These are phyloP conservation scores for Cenchrus americanus DNA, from an alignment of 176 grass and related monocot genomes.

Conservation along the genomic window DNA sequence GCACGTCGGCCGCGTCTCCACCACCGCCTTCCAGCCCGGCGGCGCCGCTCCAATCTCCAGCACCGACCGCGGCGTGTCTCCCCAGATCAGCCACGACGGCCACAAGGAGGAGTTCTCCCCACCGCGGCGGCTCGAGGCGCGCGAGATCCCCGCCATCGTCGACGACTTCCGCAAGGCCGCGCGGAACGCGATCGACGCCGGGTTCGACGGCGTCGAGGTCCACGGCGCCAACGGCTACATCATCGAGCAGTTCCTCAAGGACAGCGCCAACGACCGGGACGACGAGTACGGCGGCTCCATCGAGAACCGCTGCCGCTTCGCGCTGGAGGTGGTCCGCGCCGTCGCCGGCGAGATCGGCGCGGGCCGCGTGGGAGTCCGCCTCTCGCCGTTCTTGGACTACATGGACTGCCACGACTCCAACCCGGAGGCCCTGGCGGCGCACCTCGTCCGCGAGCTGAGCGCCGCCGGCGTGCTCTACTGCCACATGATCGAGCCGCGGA, in stretches of 20 bases:
- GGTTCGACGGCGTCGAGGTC: slow-evolving; percentile 67
- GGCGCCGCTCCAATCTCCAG: slow-evolving; percentile 59
- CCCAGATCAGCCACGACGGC: slow-evolving; percentile 11
- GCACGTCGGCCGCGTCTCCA: slow-evolving; percentile 59
- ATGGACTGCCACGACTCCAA: slow-evolving; percentile 54
- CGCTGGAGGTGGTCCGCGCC: slow-evolving; percentile 48
- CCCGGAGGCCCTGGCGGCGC: slow-evolving; percentile 23
- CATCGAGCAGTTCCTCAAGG: slow-evolving; percentile 72
- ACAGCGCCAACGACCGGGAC: slow-evolving; percentile 50
- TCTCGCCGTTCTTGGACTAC: slow-evolving; percentile 50
- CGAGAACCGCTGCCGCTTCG: slow-evolving; percentile 52
- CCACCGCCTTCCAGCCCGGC: slow-evolving; percentile 50
- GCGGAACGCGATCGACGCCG: slow-evolving; percentile 63
- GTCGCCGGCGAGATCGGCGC: slow-evolving; percentile 44
- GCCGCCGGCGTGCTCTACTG: slow-evolving; percentile 10
- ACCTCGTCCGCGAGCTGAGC: not conserved
- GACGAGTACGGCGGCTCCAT: slow-evolving; percentile 56
- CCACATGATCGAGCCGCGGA: slow-evolving; percentile 10
- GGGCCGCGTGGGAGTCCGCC: slow-evolving; percentile 8
- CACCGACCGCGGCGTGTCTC: slow-evolving; percentile 48
- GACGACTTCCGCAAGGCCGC: slow-evolving; percentile 64
- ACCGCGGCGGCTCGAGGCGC: slow-evolving; percentile 28
- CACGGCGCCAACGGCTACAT: slow-evolving; percentile 59
- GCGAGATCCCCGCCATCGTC: slow-evolving; percentile 48
- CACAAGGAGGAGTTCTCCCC: slow-evolving; percentile 28